Conservation (phyloP, 1,284 basidiomycete species). For the Ceratobasidium sp. region DNA sequence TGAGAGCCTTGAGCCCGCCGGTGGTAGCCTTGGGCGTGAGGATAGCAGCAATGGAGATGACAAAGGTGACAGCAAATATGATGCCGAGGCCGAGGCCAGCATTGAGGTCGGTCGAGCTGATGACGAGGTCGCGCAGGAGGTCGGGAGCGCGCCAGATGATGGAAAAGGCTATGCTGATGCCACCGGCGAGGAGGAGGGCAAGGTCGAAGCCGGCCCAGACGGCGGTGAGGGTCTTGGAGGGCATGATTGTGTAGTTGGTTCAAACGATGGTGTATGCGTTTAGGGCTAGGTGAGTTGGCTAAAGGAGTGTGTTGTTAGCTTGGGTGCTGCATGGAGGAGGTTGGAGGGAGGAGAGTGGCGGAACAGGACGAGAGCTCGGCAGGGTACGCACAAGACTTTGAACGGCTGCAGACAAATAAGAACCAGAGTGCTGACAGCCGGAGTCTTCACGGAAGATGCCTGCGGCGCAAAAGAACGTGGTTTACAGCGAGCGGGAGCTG, state of each 20-base stretch:
- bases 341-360: background rate
- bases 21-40: slow-evolving; percentile 74
- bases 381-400: slow-evolving; percentile 20
- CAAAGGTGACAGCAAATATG: slow-evolving; percentile 71
- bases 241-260: slow-evolving; percentile 60
- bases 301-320: slow-evolving; percentile 8
- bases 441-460: slow-evolving; percentile 42
- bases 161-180: slow-evolving; percentile 71
- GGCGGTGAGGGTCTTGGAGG: slow-evolving; percentile 73
- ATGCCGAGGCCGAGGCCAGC: slow-evolving; percentile 78
- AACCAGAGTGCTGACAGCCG: slow-evolving; percentile 26
- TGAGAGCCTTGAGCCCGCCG: slow-evolving; percentile 73
- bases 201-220: slow-evolving; percentile 77
- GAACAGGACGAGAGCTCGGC: background rate
- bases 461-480: slow-evolving; percentile 11
- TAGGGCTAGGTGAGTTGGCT: background rate
- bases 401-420: slow-evolving; percentile 31
- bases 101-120: slow-evolving; percentile 67
- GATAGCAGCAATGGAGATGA: slow-evolving; percentile 74
- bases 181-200: slow-evolving; percentile 73
- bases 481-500: slow-evolving; percentile 6
- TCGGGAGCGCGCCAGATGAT: slow-evolving; percentile 73
- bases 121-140: slow-evolving; percentile 74
- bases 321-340: slow-evolving; percentile 18
- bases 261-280: background rate